A percentile compares a stretch with the other conserved stretches of the same genome.
These are phyloP conservation scores for Telopea speciosissima DNA, from an alignment of 177 flowering plant genomes.

Conservation along the genomic window DNA sequence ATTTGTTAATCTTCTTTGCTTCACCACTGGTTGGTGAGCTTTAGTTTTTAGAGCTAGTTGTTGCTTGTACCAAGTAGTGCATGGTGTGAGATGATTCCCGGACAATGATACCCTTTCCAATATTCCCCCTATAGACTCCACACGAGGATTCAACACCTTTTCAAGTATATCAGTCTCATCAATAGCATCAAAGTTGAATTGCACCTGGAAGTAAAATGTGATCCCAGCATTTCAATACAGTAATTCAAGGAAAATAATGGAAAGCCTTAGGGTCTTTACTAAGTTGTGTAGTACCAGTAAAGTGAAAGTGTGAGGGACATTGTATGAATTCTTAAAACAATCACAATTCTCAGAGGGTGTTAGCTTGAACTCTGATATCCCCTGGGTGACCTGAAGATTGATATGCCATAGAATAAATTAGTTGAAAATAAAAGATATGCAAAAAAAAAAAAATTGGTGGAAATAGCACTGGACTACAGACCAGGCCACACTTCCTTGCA, in stretches of 20 bases:
- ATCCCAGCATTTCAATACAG: not conserved
- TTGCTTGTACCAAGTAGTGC: too few relatives aligned
- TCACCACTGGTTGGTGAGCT: too few relatives aligned
- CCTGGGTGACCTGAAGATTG: slow-evolving; percentile 58
- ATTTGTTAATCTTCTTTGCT: too few relatives aligned
- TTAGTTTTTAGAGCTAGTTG: too few relatives aligned
- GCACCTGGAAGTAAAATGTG: slow-evolving; percentile 41
- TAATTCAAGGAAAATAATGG: not conserved
- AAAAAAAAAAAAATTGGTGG: not conserved
- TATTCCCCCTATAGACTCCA: slow-evolving; percentile 63
- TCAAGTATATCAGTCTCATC: slow-evolving; percentile 88
- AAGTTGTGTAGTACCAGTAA: slow-evolving; percentile 43
- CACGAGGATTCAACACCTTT: slow-evolving; percentile 67
- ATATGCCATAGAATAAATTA: not conserved
- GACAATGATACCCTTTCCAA: slow-evolving; percentile 58
- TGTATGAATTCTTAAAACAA: slow-evolving; percentile 60
- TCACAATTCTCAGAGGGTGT: slow-evolving; percentile 81
- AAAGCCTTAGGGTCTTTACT: not conserved
- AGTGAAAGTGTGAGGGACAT: slow-evolving; percentile 62
- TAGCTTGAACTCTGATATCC: slow-evolving; percentile 89
- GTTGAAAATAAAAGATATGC: not conserved
- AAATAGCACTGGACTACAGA: not conserved
- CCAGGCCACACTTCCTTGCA: too few relatives aligned
- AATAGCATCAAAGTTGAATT: slow-evolving; percentile 70
- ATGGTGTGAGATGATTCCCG: slow-evolving; percentile 91